Evolutionary conservation across 2,329 filamentous ascomycete species (phyloP).

Genomic region (Fusarium palustre): DNA sequence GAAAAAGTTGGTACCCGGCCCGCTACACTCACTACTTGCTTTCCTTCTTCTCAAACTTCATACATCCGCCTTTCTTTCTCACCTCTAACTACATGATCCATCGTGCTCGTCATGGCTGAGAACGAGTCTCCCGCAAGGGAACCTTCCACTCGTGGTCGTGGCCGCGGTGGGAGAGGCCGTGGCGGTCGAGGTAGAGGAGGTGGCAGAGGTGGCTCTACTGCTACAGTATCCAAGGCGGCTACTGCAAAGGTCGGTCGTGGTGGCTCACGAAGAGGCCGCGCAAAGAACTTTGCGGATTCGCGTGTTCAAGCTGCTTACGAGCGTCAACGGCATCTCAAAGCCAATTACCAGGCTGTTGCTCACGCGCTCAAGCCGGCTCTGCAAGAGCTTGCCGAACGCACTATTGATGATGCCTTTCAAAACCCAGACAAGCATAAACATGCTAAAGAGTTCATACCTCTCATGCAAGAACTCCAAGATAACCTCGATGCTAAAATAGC

Average conservation of each 20-base stretch:
- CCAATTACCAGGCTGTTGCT: constrained; percentile 71
- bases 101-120: constrained; percentile 53
- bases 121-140: constrained; percentile 54
- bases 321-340: constrained; percentile 75
- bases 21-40: constrained; percentile 37
- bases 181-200: constrained; percentile 49
- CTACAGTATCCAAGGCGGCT: constrained; percentile 51
- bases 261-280: constrained; percentile 61
- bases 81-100: constrained; percentile 49
- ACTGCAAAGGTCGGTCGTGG: constrained; percentile 54
- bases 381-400: constrained; percentile 72
- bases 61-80: constrained; percentile 16
- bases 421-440: constrained; percentile 65
- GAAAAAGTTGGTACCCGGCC: constrained; percentile 40
- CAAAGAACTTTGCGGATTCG: constrained; percentile 67
- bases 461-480: constrained; percentile 62
- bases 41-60: constrained; percentile 15
- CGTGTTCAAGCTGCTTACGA: constrained; percentile 69
- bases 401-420: constrained; percentile 67
- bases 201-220: constrained; percentile 49
- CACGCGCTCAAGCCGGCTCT: constrained; percentile 72
- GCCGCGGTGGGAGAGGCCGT: constrained; percentile 50
- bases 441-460: constrained; percentile 63
- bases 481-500: constrained; percentile 50
- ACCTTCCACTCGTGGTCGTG: constrained; percentile 53